Base-by-base conservation (phyloP, 75 land plant species). In the Adiantum capillusveneris region DNA sequence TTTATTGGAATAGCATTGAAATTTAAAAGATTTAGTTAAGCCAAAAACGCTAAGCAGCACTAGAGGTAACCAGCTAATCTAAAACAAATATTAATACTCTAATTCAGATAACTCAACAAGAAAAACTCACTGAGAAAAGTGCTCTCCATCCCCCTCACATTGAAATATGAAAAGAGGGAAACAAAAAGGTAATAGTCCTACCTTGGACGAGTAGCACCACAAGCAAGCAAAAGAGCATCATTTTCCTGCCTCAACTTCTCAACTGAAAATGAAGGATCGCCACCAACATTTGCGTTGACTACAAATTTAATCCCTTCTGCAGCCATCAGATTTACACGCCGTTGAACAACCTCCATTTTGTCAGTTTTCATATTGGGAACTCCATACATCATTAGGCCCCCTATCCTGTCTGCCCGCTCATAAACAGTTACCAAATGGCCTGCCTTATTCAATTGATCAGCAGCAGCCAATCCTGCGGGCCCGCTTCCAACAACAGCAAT, bases 301-400 rank as follows among this genome's bases (percentile, higher is more conserved):
- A 95, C 79, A 77, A 95, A 95, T 19, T 84, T 74, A 11, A 95
- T 64, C 11, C 97, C 96, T 76, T 95, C 99, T 46, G 69, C 64
- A 22, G 81, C 79, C 99, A 95, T 95, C 24, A 95, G 81, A 57
- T 95, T 65, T 9, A 95, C 96, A 26, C 99, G 82, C 21, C 99
- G 69, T 50, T 95, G 92, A 37, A 95, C 99, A 30, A 95, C 60
- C 50, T 90, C 83, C n/a, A 80, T 51, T 60, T 95, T 95, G 75
- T 95, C 96, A 34, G 99, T 63, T 68, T 95, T 90, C 99, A 95
- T 95, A 65, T 95, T 95, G 12, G 99, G 99, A 29, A 95, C 99
- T 14, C 99, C 99, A 70, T 95, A 95, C 97, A 95, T 95, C 99
- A 95, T 95, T 19, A 95, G 79, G 29, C 99, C 99, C 25, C 99